These are phyloP conservation scores for Penicillium sp. DNA, from an alignment of 2,329 filamentous ascomycete species.

Conservation along the genomic window DNA sequence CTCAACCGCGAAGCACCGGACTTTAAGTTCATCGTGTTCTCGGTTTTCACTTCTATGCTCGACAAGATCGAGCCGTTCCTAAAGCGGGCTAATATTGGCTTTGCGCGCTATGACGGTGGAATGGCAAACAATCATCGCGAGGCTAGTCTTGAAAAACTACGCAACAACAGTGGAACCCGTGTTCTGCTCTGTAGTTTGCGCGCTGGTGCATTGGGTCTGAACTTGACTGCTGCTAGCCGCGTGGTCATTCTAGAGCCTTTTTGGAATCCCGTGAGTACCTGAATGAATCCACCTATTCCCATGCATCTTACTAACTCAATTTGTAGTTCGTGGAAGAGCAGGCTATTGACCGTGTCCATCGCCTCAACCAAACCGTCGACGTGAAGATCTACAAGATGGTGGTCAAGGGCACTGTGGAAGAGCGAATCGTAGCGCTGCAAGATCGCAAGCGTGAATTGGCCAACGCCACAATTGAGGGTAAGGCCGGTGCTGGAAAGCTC, in stretches of 20 bases:
- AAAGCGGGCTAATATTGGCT: slow-evolving; percentile 69
- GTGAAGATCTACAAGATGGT: slow-evolving; percentile 95
- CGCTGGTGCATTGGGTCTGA: slow-evolving; percentile 88
- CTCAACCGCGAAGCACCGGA: slow-evolving; percentile 74
- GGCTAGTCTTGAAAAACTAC: slow-evolving; percentile 74
- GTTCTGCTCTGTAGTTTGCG: slow-evolving; percentile 91
- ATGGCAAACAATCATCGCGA: slow-evolving; percentile 95
- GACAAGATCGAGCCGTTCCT: slow-evolving; percentile 94
- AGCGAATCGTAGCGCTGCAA: slow-evolving; percentile 90
- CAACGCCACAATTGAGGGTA: slow-evolving; percentile 85
- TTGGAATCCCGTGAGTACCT: slow-evolving; percentile 79
- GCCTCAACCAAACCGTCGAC: slow-evolving; percentile 94
- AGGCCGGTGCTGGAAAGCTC: slow-evolving; percentile 75
- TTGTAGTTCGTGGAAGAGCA: slow-evolving; percentile 94
- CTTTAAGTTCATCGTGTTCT: slow-evolving; percentile 98
- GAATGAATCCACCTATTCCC: slow-evolving; percentile 9
- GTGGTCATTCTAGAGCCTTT: slow-evolving; percentile 97
- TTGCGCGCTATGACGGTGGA: slow-evolving; percentile 87
- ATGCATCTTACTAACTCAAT: slow-evolving; percentile 13
- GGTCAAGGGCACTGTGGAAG: slow-evolving; percentile 83
- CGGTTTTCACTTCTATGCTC: slow-evolving; percentile 97
- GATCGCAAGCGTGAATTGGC: slow-evolving; percentile 90
- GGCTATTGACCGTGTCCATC: slow-evolving; percentile 96
- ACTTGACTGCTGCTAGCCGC: slow-evolving; percentile 87
- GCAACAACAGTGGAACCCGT: slow-evolving; percentile 72